Base-by-base conservation (phyloP, 1,284 basidiomycete genomes). In the Trichosporon inkin region DNA sequence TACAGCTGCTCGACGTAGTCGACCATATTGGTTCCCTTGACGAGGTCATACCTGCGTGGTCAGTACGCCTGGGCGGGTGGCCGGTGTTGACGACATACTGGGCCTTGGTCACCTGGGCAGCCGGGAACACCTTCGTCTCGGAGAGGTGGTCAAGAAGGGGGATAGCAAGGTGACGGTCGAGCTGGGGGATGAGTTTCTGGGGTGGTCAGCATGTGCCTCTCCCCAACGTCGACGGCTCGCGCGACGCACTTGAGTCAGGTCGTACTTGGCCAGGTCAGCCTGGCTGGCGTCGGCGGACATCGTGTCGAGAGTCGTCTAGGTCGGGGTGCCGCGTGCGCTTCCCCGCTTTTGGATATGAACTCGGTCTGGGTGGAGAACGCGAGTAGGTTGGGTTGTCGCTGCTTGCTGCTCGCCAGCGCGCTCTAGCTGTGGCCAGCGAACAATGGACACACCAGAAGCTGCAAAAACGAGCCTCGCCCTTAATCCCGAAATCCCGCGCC, bases 21-120 rank as follows among this genome's bases (percentile, higher is more conserved):
- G 63, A 94, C 87, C 92, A 96, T 94, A 79, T 96, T 95, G 55
- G 93, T 99, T 67, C 88, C 90, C 77, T 92, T 95, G 60, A 92
- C 91, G 58, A 98, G 87, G 74, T 98, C 94, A 89, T 97, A 96
- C 79, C 77, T 79, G 63, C 11, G 35, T 17, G 24, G 58, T 64
- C 40, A 62, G 60, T 49, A 28, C 22, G 22, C 44, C 14, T 28
- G 10, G 24, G 20, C 44, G 44, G 41, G 39, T 17, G 17, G 19
- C 22, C 28, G 32, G 28, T 34, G 44, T 28, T 32, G 14, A 74
- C 75, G 64, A 32, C 28, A 5, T 63, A 77, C 75, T 79, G 76
- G 58, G 77, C 77, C 61, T 72, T 71, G 40, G 71, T 73, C 41
- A 79, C 47, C 62, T 78, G 71, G 20, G 71, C 70, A 32, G 69